These are phyloP conservation scores for Fusarium chlamydosporum DNA, from an alignment of 2,329 filamentous ascomycete species.

Conservation along the genomic window DNA sequence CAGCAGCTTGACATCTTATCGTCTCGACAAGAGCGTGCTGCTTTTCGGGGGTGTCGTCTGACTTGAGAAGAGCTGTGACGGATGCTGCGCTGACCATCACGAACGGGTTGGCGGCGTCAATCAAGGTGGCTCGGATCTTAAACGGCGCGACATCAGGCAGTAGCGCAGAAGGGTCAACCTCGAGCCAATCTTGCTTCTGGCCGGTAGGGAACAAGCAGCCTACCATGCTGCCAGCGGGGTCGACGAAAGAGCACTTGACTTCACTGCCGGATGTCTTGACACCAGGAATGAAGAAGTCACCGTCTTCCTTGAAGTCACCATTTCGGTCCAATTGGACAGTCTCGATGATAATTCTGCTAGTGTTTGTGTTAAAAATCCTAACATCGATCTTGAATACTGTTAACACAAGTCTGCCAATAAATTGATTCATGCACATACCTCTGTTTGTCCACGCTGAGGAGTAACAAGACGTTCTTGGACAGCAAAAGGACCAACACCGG, in stretches of 20 bases:
- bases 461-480: slow-evolving; percentile 64
- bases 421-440: too few species aligned
- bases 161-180: not conserved
- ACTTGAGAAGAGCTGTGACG: slow-evolving; percentile 42
- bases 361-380: slow-evolving; percentile 74
- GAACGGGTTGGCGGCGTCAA: slow-evolving; percentile 58
- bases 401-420: too few species aligned
- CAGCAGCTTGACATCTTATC: slow-evolving; percentile 68
- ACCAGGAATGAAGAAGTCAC: slow-evolving; percentile 70
- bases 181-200: slow-evolving; percentile 57
- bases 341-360: slow-evolving; percentile 67
- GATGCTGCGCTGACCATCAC: slow-evolving; percentile 63
- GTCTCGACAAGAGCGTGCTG: slow-evolving; percentile 58
- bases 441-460: slow-evolving; percentile 45
- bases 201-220: slow-evolving; percentile 71
- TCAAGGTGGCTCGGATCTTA: slow-evolving; percentile 53
- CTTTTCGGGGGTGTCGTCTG: slow-evolving; percentile 1
- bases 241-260: slow-evolving; percentile 70
- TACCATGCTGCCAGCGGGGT: slow-evolving; percentile 73
- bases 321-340: slow-evolving; percentile 65
- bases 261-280: slow-evolving; percentile 67
- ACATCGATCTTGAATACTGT: slow-evolving; percentile 47
- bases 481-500: slow-evolving; percentile 71
- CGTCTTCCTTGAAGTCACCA: slow-evolving; percentile 62
- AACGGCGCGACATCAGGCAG: slow-evolving; percentile 47